Percentiles rank a stretch among this genome's conserved stretches.
Evolutionary conservation across 768 basidiomycete genomes (phyloP).

Genomic region (Fistulinella prunicolor): DNA sequence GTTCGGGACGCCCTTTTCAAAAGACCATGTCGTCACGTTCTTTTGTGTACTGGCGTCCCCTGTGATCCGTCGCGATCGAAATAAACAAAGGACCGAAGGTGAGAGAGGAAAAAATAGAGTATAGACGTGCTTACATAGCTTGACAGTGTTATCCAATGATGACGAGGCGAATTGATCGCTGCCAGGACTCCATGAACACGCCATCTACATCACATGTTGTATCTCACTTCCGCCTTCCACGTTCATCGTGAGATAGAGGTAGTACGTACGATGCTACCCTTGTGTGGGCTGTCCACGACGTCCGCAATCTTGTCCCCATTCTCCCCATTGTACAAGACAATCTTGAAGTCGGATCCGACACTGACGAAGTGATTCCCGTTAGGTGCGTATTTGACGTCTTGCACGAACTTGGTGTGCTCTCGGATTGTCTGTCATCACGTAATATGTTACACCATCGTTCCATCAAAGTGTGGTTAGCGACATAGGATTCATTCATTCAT

Average conservation of each 20-base stretch:
- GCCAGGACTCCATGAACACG: conserved; percentile 77
- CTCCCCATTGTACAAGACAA: conserved; percentile 89
- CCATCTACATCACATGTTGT: conserved; percentile 45
- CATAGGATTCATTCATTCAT: background rate
- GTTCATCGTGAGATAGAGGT: background rate
- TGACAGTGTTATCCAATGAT: conserved; percentile 83
- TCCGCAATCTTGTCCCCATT: conserved; percentile 76
- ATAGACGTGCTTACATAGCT: conserved; percentile 55
- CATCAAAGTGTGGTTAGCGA: background rate
- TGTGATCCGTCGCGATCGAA: conserved; percentile 23
- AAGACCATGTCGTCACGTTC: conserved; percentile 60
- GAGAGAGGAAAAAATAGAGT: background rate
- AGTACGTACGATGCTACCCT: conserved; percentile 67
- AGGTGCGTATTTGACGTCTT: conserved; percentile 81
- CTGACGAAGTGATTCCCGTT: conserved; percentile 84
- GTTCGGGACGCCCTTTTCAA: conserved; percentile 69
- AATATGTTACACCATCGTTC: background rate
- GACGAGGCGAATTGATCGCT: conserved; percentile 75
- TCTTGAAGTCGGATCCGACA: conserved; percentile 83
- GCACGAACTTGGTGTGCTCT: conserved; percentile 89
- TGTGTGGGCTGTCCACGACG: conserved; percentile 64
- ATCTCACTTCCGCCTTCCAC: background rate
- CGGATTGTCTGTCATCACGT: conserved; percentile 60
- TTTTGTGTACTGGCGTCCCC: conserved; percentile 82
- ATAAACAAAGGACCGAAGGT: no score